A percentile compares a stretch with the other conserved stretches of the same genome.
Conservation (phyloP, 352 stramenopile genomes). For the Phytophthora hibernalis region DNA sequence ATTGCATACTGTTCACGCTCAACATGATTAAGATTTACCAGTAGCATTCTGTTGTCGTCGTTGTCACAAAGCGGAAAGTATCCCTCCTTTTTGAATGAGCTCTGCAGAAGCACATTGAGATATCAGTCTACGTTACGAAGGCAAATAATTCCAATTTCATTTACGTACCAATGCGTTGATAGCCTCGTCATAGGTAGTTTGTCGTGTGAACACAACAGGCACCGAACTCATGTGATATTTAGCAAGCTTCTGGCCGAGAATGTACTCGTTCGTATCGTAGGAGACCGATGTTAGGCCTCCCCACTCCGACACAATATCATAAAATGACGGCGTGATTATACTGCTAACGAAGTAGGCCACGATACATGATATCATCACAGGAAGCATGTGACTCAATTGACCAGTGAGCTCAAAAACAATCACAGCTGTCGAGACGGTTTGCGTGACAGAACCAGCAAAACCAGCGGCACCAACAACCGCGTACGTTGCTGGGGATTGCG, state of each 20-base stretch:
- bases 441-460: conserved; percentile 90
- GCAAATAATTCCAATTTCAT: conserved; percentile 47
- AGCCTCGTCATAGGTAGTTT: conserved; percentile 81
- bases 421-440: conserved; percentile 89
- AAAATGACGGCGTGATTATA: conserved; percentile 82
- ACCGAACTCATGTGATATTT: conserved; percentile 72
- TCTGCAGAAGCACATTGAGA: conserved; percentile 37
- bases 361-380: conserved; percentile 85
- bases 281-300: conserved; percentile 75
- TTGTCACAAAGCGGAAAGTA: conserved; percentile 84
- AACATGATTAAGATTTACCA: conserved; percentile 36
- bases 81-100: conserved; percentile 68
- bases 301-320: conserved; percentile 86
- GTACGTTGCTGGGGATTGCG: conserved; percentile 83
- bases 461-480: conserved; percentile 93
- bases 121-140: not conserved
- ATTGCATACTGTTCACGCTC: not conserved
- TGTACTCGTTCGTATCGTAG: conserved; percentile 84
- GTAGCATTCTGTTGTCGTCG: conserved; percentile 49
- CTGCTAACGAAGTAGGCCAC: conserved; percentile 87
- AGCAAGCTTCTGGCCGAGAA: conserved; percentile 74
- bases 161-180: conserved; percentile 63
- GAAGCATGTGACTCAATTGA: conserved; percentile 86
- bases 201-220: conserved; percentile 66
- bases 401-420: conserved; percentile 90